Conservation (phyloP, 208 protist species). For the Leishmania martiniquensis region DNA sequence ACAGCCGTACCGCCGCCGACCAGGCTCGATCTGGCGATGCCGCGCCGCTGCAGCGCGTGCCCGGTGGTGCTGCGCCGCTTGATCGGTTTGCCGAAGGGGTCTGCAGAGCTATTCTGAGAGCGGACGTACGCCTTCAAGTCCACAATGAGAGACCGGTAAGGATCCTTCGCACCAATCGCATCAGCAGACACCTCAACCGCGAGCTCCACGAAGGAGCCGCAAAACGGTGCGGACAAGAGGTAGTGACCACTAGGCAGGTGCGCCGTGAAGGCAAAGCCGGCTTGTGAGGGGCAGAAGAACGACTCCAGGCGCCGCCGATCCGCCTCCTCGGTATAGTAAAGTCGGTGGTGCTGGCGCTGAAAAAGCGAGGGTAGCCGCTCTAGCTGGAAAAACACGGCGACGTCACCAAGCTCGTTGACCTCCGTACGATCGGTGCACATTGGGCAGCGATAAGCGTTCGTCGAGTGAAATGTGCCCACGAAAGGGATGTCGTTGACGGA, state of each 20-base stretch:
- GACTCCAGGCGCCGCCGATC: conserved; percentile 54
- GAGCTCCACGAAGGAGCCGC: conserved; percentile 60
- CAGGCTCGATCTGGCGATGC: not conserved
- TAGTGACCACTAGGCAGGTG: conserved; percentile 64
- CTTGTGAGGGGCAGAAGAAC: conserved; percentile 73
- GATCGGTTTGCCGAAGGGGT: conserved; percentile 31
- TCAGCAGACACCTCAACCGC: conserved; percentile 56
- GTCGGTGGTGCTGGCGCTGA: conserved; percentile 62
- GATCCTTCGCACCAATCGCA: conserved; percentile 41
- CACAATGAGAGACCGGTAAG: conserved; percentile 35
- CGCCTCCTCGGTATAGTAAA: conserved; percentile 68
- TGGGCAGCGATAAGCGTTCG: conserved; percentile 73
- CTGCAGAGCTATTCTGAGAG: conserved; percentile 31
- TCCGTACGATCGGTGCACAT: conserved; percentile 78
- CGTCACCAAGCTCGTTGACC: conserved; percentile 49
- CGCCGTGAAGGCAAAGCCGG: conserved; percentile 54
- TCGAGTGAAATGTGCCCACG: conserved; percentile 58
- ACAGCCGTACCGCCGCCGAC: not conserved
- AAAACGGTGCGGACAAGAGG: conserved; percentile 64
- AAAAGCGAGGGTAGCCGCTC: conserved; percentile 41
- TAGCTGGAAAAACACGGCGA: conserved; percentile 77
- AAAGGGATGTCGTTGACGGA: conserved; percentile 72
- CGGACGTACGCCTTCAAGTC: conserved; percentile 44
- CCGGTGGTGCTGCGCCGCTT: conserved; percentile 25
- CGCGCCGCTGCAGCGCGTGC: conserved; percentile 9